A percentile compares a stretch with the other conserved stretches of the same genome.
These are phyloP conservation scores for Suillus brevipes DNA, from an alignment of 768 basidiomycete species.

Conservation along the genomic window DNA sequence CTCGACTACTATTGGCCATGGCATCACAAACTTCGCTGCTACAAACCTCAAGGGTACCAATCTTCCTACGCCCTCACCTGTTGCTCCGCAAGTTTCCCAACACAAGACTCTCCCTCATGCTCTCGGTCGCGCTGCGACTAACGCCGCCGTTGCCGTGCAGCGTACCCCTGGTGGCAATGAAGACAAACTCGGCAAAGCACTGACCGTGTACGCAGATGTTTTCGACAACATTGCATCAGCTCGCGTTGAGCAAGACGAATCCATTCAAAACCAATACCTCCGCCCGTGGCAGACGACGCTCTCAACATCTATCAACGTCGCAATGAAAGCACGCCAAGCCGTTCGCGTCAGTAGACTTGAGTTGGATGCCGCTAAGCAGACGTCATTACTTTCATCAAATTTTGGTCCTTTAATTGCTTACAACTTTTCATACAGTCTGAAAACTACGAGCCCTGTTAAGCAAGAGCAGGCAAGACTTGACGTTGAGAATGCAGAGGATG, in stretches of 20 bases:
- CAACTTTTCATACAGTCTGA: constrained; percentile 55
- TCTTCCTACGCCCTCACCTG: constrained; percentile 67
- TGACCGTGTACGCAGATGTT: constrained; percentile 76
- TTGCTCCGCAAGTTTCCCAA: constrained; percentile 55
- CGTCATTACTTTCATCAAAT: constrained; percentile 45
- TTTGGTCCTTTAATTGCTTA: constrained; percentile 2
- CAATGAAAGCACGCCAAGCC: constrained; percentile 89
- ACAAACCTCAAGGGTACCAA: constrained; percentile 87
- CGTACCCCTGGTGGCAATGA: constrained; percentile 46
- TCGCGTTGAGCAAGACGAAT: constrained; percentile 75
- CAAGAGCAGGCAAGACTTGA: constrained; percentile 93
- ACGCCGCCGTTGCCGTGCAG: constrained; percentile 52
- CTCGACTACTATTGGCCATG: constrained; percentile 67
- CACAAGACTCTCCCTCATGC: constrained; percentile 99
- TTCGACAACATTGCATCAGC: constrained; percentile 85
- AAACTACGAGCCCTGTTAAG: constrained; percentile 68
- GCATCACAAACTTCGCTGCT: constrained; percentile 82
- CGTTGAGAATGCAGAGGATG: constrained; percentile 92
- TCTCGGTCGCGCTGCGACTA: constrained; percentile 75
- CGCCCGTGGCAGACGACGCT: constrained; percentile 88
- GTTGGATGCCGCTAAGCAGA: constrained; percentile 88
- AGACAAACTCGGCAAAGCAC: constrained; percentile 74
- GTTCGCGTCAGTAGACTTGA: constrained; percentile 80
- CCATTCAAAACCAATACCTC: constrained; percentile 67
- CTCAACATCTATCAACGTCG: constrained; percentile 78